A percentile compares a stretch with the other conserved stretches of the same genome.
phyloP scores from a whole-genome alignment of 176 grass and related monocot species.

The Cenchrus fungigraminus region DNA sequence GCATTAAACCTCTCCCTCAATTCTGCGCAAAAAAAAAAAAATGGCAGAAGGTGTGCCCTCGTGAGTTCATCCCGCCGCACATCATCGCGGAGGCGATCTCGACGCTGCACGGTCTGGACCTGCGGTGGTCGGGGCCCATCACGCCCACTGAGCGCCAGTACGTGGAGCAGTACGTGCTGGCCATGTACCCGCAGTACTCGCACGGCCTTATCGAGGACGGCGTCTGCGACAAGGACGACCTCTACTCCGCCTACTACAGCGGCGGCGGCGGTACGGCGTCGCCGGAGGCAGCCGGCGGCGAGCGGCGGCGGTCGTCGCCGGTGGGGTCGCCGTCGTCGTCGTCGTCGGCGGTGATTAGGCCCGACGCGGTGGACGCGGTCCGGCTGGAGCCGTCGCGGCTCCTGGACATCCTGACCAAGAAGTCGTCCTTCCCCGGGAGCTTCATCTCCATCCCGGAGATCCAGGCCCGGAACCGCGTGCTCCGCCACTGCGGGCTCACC shows the following conservation, averaged over 20 bases:
- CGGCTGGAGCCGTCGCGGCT: constrained; percentile 66
- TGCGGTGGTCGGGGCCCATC: constrained; percentile 79
- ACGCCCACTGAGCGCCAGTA: constrained; percentile 66
- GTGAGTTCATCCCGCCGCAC: constrained; percentile 75
- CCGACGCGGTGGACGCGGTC: constrained; percentile 44
- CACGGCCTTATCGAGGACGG: constrained; percentile 67
- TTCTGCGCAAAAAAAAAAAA: too few relatives aligned
- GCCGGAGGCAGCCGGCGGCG: constrained; percentile 1
- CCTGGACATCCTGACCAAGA: constrained; percentile 67
- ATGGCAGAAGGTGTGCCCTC: constrained; percentile 66
- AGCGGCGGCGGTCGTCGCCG: constrained; percentile 18
- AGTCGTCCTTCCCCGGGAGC: constrained; percentile 61
- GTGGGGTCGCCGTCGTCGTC: background rate
- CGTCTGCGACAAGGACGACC: constrained; percentile 56
- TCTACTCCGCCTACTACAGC: constrained; percentile 56
- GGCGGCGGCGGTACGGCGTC: background rate
- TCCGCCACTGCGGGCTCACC: constrained; percentile 60
- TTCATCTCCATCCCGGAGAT: constrained; percentile 82
- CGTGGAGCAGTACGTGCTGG: constrained; percentile 69
- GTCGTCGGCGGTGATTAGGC: background rate
- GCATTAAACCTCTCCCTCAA: too few relatives aligned
- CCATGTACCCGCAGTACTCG: constrained; percentile 82
- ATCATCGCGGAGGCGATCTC: constrained; percentile 79
- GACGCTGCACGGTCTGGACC: constrained; percentile 64
- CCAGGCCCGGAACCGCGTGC: constrained; percentile 66